Conservation (phyloP, 495 filamentous ascomycete genomes). For the Trichoderma reesei region DNA sequence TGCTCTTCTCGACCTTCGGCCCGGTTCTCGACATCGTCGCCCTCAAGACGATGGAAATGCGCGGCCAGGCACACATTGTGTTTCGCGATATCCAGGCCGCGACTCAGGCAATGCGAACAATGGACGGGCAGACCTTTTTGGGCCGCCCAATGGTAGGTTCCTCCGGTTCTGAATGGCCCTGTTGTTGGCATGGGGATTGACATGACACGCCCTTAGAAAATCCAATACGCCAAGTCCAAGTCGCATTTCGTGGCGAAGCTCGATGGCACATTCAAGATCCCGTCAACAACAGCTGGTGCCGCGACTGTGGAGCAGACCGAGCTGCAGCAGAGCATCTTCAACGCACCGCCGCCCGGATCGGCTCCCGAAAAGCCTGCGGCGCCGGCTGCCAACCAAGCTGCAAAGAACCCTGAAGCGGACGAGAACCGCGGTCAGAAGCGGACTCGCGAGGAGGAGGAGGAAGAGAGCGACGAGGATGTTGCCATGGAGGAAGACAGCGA, state of each 20-base stretch:
- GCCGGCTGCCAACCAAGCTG: conserved; percentile 27
- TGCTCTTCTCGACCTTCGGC: conserved; percentile 88
- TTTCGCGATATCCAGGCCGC: conserved; percentile 80
- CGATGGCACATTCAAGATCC: conserved; percentile 74
- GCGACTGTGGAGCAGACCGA: conserved; percentile 56
- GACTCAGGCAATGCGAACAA: conserved; percentile 78
- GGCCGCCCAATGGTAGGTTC: conserved; percentile 73
- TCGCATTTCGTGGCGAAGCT: conserved; percentile 80
- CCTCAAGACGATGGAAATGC: conserved; percentile 79
- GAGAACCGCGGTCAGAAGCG: conserved; percentile 51
- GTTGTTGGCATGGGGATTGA: not conserved
- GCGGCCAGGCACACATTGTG: conserved; percentile 88
- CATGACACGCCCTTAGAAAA: conserved; percentile 46
- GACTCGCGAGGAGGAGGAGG: conserved; percentile 59
- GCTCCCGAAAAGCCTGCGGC: conserved; percentile 30
- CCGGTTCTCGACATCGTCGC: conserved; percentile 89
- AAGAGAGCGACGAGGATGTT: conserved; percentile 52
- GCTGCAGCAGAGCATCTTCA: conserved; percentile 75
- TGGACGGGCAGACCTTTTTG: conserved; percentile 81
- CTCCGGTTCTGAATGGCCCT: not conserved
- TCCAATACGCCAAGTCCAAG: conserved; percentile 78
- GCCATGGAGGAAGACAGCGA: conserved; percentile 66
- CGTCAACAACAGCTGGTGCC: conserved; percentile 38
- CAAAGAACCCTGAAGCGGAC: conserved; percentile 33
- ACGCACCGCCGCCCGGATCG: conserved; percentile 47